Evolutionary conservation across 2,329 filamentous ascomycete species (phyloP).

Genomic region (Ascochyta pisi): DNA sequence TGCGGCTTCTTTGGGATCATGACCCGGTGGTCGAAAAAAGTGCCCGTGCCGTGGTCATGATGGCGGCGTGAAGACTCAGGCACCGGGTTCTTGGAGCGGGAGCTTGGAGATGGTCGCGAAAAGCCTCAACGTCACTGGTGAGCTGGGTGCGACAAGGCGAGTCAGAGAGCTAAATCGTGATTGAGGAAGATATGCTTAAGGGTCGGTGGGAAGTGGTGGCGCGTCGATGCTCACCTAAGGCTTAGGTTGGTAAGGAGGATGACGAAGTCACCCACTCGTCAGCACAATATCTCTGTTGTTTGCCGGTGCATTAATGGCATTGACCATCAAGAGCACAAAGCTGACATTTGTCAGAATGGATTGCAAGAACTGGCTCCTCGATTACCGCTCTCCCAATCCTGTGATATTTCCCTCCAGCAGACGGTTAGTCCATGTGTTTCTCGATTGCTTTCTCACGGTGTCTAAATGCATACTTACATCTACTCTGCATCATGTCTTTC

Average conservation of each 20-base stretch:
- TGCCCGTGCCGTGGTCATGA: conserved; percentile 1
- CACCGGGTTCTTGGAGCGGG: neutral
- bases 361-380: no score
- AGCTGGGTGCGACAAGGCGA: neutral
- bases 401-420: no score
- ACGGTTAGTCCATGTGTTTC: neutral
- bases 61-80: neutral
- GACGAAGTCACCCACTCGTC: neutral
- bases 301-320: neutral
- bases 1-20: neutral
- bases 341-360: no score
- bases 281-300: neutral
- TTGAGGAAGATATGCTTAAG: neutral
- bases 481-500: neutral
- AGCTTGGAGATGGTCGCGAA: neutral
- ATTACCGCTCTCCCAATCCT: no score
- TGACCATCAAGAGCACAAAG: neutral
- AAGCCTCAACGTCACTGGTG: neutral
- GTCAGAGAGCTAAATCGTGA: neutral
- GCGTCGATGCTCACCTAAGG: neutral
- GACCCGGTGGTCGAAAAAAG: neutral
- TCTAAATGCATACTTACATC: neutral
- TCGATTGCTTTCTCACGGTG: neutral
- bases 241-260: neutral
- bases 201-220: neutral